Conservation (phyloP, 2,329 filamentous ascomycete species). For the Pseudopithomyces chartarum region DNA sequence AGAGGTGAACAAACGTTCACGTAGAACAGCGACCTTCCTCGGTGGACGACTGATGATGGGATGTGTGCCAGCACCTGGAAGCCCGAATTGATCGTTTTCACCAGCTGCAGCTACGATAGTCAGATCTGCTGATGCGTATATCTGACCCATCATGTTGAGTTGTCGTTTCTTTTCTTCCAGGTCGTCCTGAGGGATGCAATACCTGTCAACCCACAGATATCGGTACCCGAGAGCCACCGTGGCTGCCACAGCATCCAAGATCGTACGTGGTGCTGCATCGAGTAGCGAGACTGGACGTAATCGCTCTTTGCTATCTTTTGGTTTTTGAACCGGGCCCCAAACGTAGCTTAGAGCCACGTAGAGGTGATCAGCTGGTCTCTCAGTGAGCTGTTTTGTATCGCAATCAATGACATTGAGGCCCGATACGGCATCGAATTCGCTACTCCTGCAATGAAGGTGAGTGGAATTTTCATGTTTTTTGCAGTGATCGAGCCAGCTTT, state of each 20-base stretch:
- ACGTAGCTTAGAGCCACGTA: too few species aligned
- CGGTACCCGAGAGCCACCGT: neutral
- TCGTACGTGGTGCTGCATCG: neutral
- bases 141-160: constrained; percentile 8
- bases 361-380: too few species aligned
- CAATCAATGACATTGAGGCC: too few species aligned
- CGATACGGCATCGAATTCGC: too few species aligned
- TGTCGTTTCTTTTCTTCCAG: neutral
- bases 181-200: neutral
- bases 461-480: too few species aligned
- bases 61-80: neutral
- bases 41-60: too few species aligned
- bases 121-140: neutral
- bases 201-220: neutral
- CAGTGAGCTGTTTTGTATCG: too few species aligned
- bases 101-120: constrained; percentile 11
- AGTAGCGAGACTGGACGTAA: too few species aligned
- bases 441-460: too few species aligned
- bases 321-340: too few species aligned
- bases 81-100: neutral
- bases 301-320: too few species aligned
- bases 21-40: neutral
- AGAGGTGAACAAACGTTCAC: neutral
- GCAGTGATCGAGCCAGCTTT: too few species aligned
- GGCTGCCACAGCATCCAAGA: neutral